phyloP scores from a whole-genome alignment of 1,284 basidiomycete genomes.

The Cryptococcus hybrid region DNA sequence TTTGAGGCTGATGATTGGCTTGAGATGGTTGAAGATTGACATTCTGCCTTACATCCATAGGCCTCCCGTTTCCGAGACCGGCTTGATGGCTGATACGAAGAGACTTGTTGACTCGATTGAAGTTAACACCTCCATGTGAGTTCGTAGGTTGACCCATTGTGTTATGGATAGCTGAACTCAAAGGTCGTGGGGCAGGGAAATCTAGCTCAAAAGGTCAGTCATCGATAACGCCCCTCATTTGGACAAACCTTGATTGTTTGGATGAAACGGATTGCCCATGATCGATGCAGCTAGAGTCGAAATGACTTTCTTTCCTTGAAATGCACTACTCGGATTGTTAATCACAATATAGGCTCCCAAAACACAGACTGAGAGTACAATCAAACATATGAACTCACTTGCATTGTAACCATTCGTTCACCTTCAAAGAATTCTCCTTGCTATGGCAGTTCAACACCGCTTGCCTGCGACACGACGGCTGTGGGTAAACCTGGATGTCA shows the following conservation, averaged over 20 bases:
- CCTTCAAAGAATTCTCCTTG: slow-evolving; percentile 61
- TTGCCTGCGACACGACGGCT: slow-evolving; percentile 10
- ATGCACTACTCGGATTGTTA: slow-evolving; percentile 60
- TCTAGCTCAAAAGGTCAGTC: slow-evolving; percentile 5
- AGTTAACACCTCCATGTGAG: slow-evolving; percentile 47
- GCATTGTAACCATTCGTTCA: slow-evolving; percentile 86
- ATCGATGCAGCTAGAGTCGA: slow-evolving; percentile 58
- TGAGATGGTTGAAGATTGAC: neutral
- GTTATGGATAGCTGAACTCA: slow-evolving; percentile 19
- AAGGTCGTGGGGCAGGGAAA: slow-evolving; percentile 14
- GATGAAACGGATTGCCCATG: slow-evolving; percentile 10
- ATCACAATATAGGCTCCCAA: too few relatives aligned
- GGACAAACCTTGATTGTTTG: slow-evolving; percentile 10
- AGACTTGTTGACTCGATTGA: slow-evolving; percentile 44
- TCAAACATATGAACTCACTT: slow-evolving; percentile 59
- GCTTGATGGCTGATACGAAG: slow-evolving; percentile 18
- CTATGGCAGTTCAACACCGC: slow-evolving; percentile 70
- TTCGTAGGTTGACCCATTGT: slow-evolving; percentile 30
- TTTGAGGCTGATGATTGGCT: neutral
- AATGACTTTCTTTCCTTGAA: slow-evolving; percentile 67
- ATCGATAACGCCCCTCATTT: neutral
- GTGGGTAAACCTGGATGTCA: neutral
- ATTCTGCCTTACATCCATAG: neutral
- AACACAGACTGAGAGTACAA: too few relatives aligned
- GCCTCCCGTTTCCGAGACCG: slow-evolving; percentile 6